Evolutionary conservation across 2,329 filamentous ascomycete genomes (phyloP).

Genomic region (Verticillium alfalfae): DNA sequence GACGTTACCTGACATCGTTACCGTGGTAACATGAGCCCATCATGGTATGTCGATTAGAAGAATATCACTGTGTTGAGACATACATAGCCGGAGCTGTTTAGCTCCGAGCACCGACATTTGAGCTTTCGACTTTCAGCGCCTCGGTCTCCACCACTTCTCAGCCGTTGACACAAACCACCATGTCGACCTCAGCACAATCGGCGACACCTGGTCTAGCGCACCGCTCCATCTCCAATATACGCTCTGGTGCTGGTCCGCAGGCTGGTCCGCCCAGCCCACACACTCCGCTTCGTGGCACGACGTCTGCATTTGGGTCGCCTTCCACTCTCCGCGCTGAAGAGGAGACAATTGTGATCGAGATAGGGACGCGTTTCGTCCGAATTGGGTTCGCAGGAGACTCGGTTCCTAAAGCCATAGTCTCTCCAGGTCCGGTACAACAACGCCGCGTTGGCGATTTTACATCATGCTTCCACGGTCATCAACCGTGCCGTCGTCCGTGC

Average conservation of each 20-base stretch:
- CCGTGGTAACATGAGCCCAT: not conserved
- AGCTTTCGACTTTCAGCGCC: not conserved
- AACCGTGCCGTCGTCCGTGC: conserved; percentile 24
- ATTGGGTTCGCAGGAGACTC: conserved; percentile 85
- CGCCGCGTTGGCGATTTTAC: conserved; percentile 78
- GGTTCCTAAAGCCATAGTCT: conserved; percentile 63
- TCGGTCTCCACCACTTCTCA: not conserved
- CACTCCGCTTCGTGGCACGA: conserved; percentile 52
- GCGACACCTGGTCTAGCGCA: conserved; percentile 38
- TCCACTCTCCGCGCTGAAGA: conserved; percentile 69
- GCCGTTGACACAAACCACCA: not conserved
- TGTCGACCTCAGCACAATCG: not conserved
- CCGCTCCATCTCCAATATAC: conserved; percentile 53
- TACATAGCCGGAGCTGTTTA: not conserved
- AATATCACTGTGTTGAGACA: not conserved
- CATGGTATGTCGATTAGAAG: not conserved
- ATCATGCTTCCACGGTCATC: conserved; percentile 50
- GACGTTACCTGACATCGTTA: not conserved
- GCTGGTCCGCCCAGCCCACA: conserved; percentile 44
- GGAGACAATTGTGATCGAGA: conserved; percentile 75
- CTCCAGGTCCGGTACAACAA: conserved; percentile 70
- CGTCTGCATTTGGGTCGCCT: conserved; percentile 53
- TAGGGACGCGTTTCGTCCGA: conserved; percentile 73
- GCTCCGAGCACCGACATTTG: not conserved
- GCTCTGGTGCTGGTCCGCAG: conserved; percentile 31